phyloP scores from a whole-genome alignment of 805 yeast species.

The Yamadazyma nakazawae region DNA sequence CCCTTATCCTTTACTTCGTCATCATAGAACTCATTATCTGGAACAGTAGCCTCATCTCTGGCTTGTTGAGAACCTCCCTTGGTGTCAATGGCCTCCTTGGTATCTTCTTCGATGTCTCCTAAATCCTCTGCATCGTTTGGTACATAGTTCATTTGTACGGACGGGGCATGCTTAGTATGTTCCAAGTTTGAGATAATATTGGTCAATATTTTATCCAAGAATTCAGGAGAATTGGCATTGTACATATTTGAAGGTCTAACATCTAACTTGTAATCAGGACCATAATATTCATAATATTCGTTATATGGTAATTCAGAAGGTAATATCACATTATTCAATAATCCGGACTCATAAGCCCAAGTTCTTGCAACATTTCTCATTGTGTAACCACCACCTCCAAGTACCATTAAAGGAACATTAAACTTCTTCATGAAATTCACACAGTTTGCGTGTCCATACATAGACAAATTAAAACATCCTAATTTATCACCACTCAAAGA shows the following conservation, averaged over 20 bases:
- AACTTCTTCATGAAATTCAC: constrained; percentile 82
- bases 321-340: constrained; percentile 74
- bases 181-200: constrained; percentile 77
- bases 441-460: constrained; percentile 95
- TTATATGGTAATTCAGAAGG: constrained; percentile 85
- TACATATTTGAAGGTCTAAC: constrained; percentile 96
- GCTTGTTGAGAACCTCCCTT: constrained; percentile 89
- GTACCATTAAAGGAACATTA: constrained; percentile 84
- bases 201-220: constrained; percentile 76
- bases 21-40: constrained; percentile 76
- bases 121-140: constrained; percentile 86
- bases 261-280: constrained; percentile 93
- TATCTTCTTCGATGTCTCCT: constrained; percentile 86
- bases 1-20: constrained; percentile 49
- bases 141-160: constrained; percentile 87
- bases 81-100: constrained; percentile 74
- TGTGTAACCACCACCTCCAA: constrained; percentile 99
- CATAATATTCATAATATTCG: constrained; percentile 95
- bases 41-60: constrained; percentile 68
- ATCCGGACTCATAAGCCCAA: constrained; percentile 92
- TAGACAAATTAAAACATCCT: constrained; percentile 92
- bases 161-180: constrained; percentile 93
- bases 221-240: constrained; percentile 92
- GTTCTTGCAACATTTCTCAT: constrained; percentile 94
- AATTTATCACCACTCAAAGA: constrained; percentile 92